Conservation (phyloP, 2,329 filamentous ascomycete genomes). For the Pseudogymnoascus sp. region DNA sequence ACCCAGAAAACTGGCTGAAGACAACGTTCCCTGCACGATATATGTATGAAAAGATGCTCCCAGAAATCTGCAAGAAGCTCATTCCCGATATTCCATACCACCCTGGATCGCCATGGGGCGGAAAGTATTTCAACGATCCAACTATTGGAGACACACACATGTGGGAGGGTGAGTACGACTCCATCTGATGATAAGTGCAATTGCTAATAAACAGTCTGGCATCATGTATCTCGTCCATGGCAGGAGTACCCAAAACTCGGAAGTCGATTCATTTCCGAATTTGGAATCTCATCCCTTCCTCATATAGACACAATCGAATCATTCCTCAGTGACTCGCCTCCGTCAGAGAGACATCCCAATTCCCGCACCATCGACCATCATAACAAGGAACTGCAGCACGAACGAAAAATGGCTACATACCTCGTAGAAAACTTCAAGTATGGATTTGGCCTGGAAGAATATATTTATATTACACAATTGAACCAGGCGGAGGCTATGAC, state of each 20-base stretch:
- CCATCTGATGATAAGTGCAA: constrained; percentile 72
- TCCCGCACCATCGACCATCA: constrained; percentile 82
- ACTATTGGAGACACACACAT: constrained; percentile 83
- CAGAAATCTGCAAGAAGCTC: constrained; percentile 59
- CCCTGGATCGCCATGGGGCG: constrained; percentile 75
- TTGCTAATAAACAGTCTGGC: constrained; percentile 58
- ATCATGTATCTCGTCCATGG: constrained; percentile 30
- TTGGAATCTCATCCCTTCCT: not conserved
- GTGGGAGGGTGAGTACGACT: constrained; percentile 30
- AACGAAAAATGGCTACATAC: constrained; percentile 74
- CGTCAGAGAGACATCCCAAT: constrained; percentile 64
- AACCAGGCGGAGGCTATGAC: constrained; percentile 57
- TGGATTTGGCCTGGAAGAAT: constrained; percentile 49
- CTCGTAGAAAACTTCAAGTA: constrained; percentile 77
- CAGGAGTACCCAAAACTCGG: not conserved
- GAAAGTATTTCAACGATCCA: constrained; percentile 61
- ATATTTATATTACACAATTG: constrained; percentile 58
- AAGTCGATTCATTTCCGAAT: not conserved
- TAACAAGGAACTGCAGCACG: constrained; percentile 84
- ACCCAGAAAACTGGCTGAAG: constrained; percentile 72
- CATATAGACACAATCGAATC: not conserved
- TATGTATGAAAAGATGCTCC: constrained; percentile 79
- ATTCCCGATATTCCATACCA: constrained; percentile 66
- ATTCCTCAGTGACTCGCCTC: constrained; percentile 35
- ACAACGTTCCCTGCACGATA: constrained; percentile 81